Base-by-base conservation (phyloP, 768 basidiomycete genomes). In the Serendipita sp. region DNA sequence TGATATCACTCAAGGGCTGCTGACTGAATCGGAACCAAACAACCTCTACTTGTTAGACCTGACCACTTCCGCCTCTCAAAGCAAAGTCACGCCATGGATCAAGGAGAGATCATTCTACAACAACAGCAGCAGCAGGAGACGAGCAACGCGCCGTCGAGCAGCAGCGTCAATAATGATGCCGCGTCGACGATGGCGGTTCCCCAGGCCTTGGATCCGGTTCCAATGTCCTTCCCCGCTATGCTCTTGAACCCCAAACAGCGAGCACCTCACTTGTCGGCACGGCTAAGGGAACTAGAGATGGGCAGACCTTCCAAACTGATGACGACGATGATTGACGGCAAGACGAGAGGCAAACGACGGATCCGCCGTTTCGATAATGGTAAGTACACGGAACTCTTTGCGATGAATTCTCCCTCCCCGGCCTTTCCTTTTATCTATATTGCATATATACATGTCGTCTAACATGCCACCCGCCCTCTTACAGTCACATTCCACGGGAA, bases 261-360 rank as follows among this genome's bases (percentile, higher is more conserved):
- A 56, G 26, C 30, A 33, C 24, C 50, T 34, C n/a, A 26, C 41
- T 44, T 65, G 3, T n/a, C n/a, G 38, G 64, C 56, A 43, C 61
- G 62, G 56, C 61, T 68, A 24, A 60, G 42, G 20, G 7, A 60
- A 24, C 56, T 66, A 1, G 60, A 62, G 42, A 62, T 53, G 24
- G 45, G 63, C 3, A 60, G 66, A 1, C 45, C 66, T 3, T 66
- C 70, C 24, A 63, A 67, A 9, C 56, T 69, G 0, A 41, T 64
- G 26, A 81, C 74, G 72, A 81, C 78, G 67, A 76, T 73, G 42
- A 70, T 66, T 63, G 74, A 82, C 61, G 79, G 79, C 62, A 82
- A 83, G 58, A 83, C 81, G 60, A 85, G 88, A 65, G 89, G 89
- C 38, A 90, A 86, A 71, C 83, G 86, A 34, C 88, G 84, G 83